These are phyloP conservation scores for Oryza rufipogon DNA, from an alignment of 176 grass and related monocot species.

Conservation along the genomic window DNA sequence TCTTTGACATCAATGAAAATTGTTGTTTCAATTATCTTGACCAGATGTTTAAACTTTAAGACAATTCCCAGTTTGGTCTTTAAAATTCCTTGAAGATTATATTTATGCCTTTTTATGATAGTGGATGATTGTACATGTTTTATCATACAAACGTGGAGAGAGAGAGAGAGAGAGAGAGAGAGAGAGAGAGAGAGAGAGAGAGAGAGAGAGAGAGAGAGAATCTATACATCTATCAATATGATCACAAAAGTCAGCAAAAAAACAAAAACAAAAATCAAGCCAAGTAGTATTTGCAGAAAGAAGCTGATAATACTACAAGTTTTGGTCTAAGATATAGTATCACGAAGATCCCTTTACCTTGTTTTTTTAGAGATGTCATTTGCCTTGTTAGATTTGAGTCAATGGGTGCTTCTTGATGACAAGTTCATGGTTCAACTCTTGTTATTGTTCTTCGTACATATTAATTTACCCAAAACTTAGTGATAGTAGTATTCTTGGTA, in stretches of 20 bases:
- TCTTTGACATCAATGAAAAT: neutral
- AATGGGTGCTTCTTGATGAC: neutral
- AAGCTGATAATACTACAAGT: neutral
- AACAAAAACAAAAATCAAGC: neutral
- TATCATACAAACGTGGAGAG: too few species aligned
- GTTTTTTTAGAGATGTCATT: too few species aligned
- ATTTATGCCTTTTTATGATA: neutral
- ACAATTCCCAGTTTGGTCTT: neutral
- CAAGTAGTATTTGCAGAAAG: neutral
- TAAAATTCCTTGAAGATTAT: neutral
- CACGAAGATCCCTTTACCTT: neutral
- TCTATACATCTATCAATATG: neutral
- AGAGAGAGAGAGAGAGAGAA: too few species aligned
- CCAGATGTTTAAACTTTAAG: neutral
- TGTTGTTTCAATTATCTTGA: neutral
- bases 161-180: too few species aligned
- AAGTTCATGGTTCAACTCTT: neutral
- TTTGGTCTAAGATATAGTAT: neutral
- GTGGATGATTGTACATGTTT: neutral
- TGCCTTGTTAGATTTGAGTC: neutral
- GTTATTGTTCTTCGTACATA: neutral
- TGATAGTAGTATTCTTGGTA: too few species aligned
- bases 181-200: too few species aligned
- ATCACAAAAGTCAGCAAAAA: neutral
- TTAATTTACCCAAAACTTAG: neutral